Percentiles rank a stretch among this genome's conserved stretches.
These are phyloP conservation scores for Yarrowia sp. DNA, from an alignment of 805 yeast genomes.

Conservation along the genomic window DNA sequence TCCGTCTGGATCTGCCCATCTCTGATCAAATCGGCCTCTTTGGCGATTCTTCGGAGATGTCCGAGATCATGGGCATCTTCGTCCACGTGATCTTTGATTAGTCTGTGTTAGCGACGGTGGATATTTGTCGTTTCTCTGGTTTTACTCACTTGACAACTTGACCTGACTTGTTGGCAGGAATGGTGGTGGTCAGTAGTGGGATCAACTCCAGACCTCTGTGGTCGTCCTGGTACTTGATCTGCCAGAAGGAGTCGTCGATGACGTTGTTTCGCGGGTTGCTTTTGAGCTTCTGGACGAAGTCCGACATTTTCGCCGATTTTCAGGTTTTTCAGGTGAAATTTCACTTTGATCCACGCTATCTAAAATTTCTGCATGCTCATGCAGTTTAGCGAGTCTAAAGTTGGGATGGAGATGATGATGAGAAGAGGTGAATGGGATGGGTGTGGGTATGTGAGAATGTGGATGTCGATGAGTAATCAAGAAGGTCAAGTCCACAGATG, in stretches of 20 bases:
- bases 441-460: neutral
- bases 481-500: too few species aligned
- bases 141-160: slow-evolving; percentile 45
- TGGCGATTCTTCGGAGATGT: slow-evolving; percentile 51
- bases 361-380: slow-evolving; percentile 23
- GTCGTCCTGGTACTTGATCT: slow-evolving; percentile 45
- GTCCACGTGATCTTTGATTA: slow-evolving; percentile 48
- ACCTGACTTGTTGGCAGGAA: slow-evolving; percentile 48
- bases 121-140: too few species aligned
- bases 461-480: too few species aligned
- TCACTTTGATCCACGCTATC: neutral
- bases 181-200: slow-evolving; percentile 47
- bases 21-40: slow-evolving; percentile 34
- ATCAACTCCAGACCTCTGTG: slow-evolving; percentile 43
- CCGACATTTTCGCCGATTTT: neutral
- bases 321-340: neutral
- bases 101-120: slow-evolving; percentile 40
- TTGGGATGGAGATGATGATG: neutral
- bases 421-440: neutral
- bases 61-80: slow-evolving; percentile 48
- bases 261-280: slow-evolving; percentile 40
- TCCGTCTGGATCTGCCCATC: neutral
- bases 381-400: slow-evolving; percentile 26
- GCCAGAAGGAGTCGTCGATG: slow-evolving; percentile 42
- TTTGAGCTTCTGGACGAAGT: slow-evolving; percentile 21